Evolutionary conservation across 805 yeast species (phyloP).

Genomic region (Kodamaea restingae): DNA sequence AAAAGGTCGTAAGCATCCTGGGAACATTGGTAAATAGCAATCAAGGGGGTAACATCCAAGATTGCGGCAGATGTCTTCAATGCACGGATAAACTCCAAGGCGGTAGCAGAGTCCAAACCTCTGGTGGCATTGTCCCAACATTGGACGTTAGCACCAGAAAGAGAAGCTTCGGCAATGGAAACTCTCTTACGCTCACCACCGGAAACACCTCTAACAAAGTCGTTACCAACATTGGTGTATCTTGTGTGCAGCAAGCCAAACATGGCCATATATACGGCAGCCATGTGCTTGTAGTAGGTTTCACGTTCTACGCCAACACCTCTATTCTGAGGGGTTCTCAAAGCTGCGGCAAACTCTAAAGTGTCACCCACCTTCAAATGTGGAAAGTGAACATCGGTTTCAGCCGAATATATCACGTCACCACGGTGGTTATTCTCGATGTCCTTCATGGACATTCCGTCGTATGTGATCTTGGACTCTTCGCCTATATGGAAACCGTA

Average conservation of each 20-base stretch:
- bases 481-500: constrained; percentile 35
- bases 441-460: constrained; percentile 30
- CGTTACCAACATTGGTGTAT: constrained; percentile 59
- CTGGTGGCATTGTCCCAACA: constrained; percentile 84
- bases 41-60: constrained; percentile 48
- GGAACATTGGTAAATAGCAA: constrained; percentile 55
- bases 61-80: constrained; percentile 58
- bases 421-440: constrained; percentile 30
- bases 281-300: constrained; percentile 20
- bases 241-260: constrained; percentile 58
- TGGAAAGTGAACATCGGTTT: constrained; percentile 56
- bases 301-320: constrained; percentile 27
- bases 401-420: constrained; percentile 45
- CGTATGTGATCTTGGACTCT: constrained; percentile 30
- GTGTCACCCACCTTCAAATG: constrained; percentile 54
- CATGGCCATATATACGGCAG: constrained; percentile 17
- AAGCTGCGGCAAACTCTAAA: constrained; percentile 49
- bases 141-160: constrained; percentile 58
- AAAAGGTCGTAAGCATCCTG: constrained; percentile 59
- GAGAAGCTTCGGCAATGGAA: constrained; percentile 72
- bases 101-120: constrained; percentile 83
- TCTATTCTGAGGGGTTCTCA: constrained; percentile 43
- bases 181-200: constrained; percentile 88
- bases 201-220: constrained; percentile 66
- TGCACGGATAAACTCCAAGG: constrained; percentile 67